Base-by-base conservation (phyloP, 2,329 filamentous ascomycete species). In the Pseudogymnoascus sp. region DNA sequence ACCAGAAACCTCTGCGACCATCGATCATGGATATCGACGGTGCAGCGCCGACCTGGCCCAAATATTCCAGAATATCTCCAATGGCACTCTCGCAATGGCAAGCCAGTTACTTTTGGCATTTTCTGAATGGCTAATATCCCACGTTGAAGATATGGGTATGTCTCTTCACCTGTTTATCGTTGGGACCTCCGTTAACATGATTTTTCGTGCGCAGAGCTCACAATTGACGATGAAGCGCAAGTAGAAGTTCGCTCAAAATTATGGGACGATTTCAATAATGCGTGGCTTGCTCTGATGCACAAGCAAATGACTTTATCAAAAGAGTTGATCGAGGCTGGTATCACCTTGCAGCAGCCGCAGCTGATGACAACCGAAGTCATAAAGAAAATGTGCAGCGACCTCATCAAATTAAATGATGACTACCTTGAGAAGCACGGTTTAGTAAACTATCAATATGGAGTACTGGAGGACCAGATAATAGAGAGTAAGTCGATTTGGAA, bases 391-490 rank as follows among this genome's bases (percentile, higher is more conserved):
- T 91, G 90, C 10, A 87, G 88, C 61, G 88, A 96, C 69, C 76
- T 99, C 31, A 82, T 96, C 62, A 83, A 86, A 59, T 79, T 96
- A 59, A 31, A 55, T 12, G 96, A 92, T 72, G 92, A 97, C 72
- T 84, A 84, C 59, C 83, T 97, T 65, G 93, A 97, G 74, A 87
- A 88, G 67, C 87, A 95, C 72, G 94, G 94, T n/a, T 78, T 99
- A 58, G 91, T 99, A 9, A 94, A 99, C 76, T 99, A 97, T 73
- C 89, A 97, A 71, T 95, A 96, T 77, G 94, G 94, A 7, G 90
- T 97, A 27, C 95, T 91, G 84, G 94, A 97, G 75, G 92, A 97
- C 72, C 86, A 90, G 71, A 97, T 97, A 68, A 84, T 94, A 68
- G 83, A 84, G 63, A 82, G 92, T 96, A 79, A 76, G 89, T 81